A percentile compares a stretch with the other conserved stretches of the same genome.
Conservation (phyloP, 176 grass and related monocot species). For the Puccinellia tenuiflora region DNA sequence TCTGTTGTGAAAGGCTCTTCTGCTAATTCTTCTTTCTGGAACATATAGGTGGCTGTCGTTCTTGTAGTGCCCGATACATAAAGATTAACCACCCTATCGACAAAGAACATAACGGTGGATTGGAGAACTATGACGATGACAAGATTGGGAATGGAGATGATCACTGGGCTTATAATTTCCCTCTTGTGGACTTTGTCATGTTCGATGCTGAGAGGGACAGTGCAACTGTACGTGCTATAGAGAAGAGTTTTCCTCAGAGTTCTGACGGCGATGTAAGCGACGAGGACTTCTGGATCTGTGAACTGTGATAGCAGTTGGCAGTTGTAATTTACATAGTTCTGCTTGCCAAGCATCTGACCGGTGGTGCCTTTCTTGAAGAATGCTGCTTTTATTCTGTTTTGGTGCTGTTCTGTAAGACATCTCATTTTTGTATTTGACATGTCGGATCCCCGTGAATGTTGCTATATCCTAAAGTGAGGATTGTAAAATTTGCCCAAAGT, state of each 20-base stretch:
- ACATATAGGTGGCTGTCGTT: neutral
- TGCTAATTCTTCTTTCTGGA: neutral
- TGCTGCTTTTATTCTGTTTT: neutral
- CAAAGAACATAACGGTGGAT: neutral
- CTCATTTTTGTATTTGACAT: neutral
- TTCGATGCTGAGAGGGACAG: neutral
- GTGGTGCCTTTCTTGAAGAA: neutral
- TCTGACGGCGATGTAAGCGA: neutral
- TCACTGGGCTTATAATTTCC: neutral
- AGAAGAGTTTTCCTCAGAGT: neutral
- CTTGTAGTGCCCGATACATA: neutral
- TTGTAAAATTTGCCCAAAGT: neutral
- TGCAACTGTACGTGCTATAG: neutral
- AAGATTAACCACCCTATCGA: neutral
- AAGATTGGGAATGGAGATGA: slow-evolving; percentile 4
- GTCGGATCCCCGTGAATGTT: neutral
- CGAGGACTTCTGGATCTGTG: neutral
- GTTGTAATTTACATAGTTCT: neutral
- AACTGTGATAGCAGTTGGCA: neutral
- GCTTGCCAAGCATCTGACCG: neutral
- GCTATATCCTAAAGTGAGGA: neutral
- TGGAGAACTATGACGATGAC: neutral
- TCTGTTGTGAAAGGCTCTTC: neutral
- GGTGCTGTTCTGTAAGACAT: neutral
- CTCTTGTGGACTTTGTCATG: neutral